Evolutionary conservation across 2,329 filamentous ascomycete genomes (phyloP), one percentile per base, ranked within the genome.

Genomic region (Paecilomyces dactylethromorphus): DNA sequence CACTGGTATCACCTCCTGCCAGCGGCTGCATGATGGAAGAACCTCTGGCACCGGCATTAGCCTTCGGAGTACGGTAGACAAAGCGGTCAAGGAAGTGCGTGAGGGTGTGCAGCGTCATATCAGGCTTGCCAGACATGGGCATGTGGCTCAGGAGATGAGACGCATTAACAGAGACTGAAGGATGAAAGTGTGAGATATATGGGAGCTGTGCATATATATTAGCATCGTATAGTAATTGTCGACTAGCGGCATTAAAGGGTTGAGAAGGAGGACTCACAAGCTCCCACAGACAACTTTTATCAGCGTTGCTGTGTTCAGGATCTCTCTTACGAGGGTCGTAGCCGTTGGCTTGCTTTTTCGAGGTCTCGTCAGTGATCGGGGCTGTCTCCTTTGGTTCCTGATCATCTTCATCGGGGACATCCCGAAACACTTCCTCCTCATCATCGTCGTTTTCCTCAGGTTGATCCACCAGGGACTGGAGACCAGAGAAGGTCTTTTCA

Each of bases 21-120:
- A 97, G 84, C 45, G 95, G 94, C 75, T 99, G 94, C 94, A 99
- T 99, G 74, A 99, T 96, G 26, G 92, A 97, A 29, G 84, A 82
- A 55, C 95, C 95, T 63, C 90, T 89, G 31, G 85, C 81, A 21
- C 75, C 72, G 15, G 82, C 83, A 3, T 86, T 66, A 6, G 74
- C 80, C 80, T 96, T 96, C 62, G 93, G 87, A 67, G 94, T 96
- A 65, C 91, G 88, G 82, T 97, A 99, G n/a, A 96, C 91, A 74
- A 99, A 99, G 66, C 95, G 92, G 76, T 99, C 94, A 59, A 99
- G 82, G 81, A 99, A 99, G 73, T 95, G 89, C 69, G 94, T 94
- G 54, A 99, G 83, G 1, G 91, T 94, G 73, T 97, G 93, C 59
- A 91, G 87, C 15, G 90, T 88, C 56, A 97, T 82, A 67, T 99